Percentiles rank a stretch among this genome's conserved stretches.
Evolutionary conservation across 2,329 filamentous ascomycete genomes (phyloP).

Genomic region (Xylaria sp.): DNA sequence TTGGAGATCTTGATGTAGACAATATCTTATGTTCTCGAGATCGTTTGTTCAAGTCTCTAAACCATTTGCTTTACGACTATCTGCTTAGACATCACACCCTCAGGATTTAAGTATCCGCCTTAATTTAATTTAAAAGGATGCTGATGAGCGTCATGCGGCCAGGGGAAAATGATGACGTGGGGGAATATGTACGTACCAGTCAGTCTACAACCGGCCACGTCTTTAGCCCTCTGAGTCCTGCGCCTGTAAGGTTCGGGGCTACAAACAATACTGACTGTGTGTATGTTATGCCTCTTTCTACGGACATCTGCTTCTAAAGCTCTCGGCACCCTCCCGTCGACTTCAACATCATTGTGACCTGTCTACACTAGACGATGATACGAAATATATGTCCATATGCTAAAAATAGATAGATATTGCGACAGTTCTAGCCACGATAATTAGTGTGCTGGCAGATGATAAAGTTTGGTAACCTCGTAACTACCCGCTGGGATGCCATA

Average conservation of each 20-base stretch:
- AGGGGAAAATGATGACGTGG: constrained; percentile 7
- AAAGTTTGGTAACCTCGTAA: background rate
- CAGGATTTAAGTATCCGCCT: background rate
- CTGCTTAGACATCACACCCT: background rate
- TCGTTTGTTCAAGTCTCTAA: background rate
- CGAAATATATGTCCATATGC: background rate
- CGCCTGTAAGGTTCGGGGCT: background rate
- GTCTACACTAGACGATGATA: background rate
- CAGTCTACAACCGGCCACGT: background rate
- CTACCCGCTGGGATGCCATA: background rate
- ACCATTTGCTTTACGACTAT: too few species aligned
- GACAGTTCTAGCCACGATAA: constrained; percentile 5
- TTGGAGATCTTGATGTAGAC: background rate
- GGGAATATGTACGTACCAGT: background rate
- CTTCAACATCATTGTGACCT: background rate
- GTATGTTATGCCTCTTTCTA: background rate
- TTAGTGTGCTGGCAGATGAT: background rate
- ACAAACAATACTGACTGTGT: background rate
- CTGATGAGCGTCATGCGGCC: constrained; percentile 4
- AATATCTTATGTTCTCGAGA: background rate
- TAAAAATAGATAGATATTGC: constrained; percentile 3
- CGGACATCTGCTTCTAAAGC: too few species aligned
- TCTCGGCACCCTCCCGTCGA: background rate
- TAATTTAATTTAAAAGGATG: background rate
- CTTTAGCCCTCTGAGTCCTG: background rate